These are phyloP conservation scores for Candida sanyaensis DNA, from an alignment of 1,139 yeast species.

Conservation along the genomic window DNA sequence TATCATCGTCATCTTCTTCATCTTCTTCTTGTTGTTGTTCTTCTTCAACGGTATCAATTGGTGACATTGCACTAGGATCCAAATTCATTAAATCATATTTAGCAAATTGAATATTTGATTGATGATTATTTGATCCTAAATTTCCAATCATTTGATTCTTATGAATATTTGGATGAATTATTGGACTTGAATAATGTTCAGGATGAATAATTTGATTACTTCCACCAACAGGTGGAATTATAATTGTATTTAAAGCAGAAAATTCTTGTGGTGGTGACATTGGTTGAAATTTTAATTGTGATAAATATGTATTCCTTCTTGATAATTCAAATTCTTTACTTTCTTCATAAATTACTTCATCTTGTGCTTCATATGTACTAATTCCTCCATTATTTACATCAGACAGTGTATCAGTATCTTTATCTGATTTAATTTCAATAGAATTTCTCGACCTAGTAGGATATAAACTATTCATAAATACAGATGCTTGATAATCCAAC, in stretches of 20 bases:
- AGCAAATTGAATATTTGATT: conserved; percentile 8
- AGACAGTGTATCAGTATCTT: neutral
- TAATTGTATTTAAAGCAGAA: conserved; percentile 13
- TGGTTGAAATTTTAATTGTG: conserved; percentile 8
- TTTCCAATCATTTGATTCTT: neutral
- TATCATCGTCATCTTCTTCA: conserved; percentile 9
- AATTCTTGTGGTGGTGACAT: conserved; percentile 10
- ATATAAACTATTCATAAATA: conserved; percentile 10
- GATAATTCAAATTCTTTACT: conserved; percentile 1
- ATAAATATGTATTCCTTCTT: conserved; percentile 4
- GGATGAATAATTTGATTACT: conserved; percentile 9
- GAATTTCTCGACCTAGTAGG: conserved; percentile 8
- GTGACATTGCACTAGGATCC: conserved; percentile 12
- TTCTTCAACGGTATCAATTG: conserved; percentile 9
- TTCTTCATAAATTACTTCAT: neutral
- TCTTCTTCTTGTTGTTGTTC: conserved; percentile 7
- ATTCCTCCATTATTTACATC: neutral
- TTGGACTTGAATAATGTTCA: conserved; percentile 10
- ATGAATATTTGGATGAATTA: conserved; percentile 15
- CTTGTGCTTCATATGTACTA: neutral
- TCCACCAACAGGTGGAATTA: conserved; percentile 16
- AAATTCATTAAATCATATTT: conserved; percentile 16
- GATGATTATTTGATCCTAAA: neutral
- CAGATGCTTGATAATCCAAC: conserved; percentile 1
- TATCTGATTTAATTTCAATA: conserved; percentile 12